These are phyloP conservation scores for Phialocephala sp. DNA, from an alignment of 2,329 filamentous ascomycete species.

Conservation along the genomic window DNA sequence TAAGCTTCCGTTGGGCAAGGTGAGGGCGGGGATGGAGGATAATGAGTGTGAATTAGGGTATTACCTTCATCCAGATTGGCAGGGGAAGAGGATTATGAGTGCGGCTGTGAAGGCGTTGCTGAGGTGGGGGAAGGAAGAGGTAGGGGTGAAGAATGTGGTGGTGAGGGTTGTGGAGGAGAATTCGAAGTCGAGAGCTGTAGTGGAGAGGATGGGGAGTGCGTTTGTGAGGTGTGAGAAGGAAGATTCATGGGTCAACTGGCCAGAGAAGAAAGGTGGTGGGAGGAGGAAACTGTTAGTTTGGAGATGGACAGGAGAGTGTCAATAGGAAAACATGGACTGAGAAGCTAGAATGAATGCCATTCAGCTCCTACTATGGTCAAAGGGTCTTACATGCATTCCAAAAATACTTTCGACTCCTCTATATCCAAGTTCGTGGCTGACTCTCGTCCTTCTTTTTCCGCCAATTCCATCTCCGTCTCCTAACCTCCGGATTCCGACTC, in stretches of 20 bases:
- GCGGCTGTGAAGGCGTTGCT: not conserved
- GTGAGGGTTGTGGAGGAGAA: constrained; percentile 8
- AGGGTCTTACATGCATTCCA: no score
- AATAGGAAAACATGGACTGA: no score
- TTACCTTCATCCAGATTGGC: constrained; percentile 8
- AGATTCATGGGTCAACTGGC: not conserved
- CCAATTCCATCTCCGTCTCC: constrained; percentile 16
- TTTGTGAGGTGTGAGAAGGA: not conserved
- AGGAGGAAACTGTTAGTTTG: constrained; percentile 7
- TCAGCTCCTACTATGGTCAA: no score
- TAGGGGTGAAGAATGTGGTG: not conserved
- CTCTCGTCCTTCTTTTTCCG: constrained; percentile 14
- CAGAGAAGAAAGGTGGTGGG: not conserved
- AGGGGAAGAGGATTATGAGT: constrained; percentile 3
- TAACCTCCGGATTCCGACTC: constrained; percentile 31
- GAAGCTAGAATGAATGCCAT: no score
- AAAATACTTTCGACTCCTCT: not conserved
- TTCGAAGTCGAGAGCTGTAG: not conserved
- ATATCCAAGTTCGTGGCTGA: constrained; percentile 32
- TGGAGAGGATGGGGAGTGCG: not conserved
- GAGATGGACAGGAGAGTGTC: not conserved
- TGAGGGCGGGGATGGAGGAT: not conserved
- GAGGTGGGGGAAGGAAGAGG: not conserved
- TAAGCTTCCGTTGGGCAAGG: not conserved
- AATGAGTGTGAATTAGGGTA: constrained; percentile 7